Conservation (phyloP, 768 basidiomycete genomes). For the Plicaturopsis crispa region DNA sequence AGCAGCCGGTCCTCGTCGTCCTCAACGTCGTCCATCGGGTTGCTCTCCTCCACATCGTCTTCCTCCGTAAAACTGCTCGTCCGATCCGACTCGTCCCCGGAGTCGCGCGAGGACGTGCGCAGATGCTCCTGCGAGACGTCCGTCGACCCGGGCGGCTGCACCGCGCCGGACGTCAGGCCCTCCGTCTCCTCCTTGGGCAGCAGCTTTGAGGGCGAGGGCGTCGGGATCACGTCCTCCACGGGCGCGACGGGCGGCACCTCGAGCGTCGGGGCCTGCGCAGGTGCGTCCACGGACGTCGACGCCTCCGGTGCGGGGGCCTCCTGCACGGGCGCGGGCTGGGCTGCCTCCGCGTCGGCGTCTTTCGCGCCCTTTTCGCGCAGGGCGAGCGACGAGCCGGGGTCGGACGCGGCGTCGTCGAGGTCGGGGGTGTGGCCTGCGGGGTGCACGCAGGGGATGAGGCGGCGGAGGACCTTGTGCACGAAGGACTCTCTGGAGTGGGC, state of each 20-base stretch:
- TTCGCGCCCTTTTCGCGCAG: slow-evolving; percentile 5
- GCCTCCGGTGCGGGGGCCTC: no score
- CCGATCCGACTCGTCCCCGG: slow-evolving; percentile 53
- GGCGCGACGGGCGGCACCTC: slow-evolving; percentile 14
- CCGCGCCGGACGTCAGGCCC: slow-evolving; percentile 85
- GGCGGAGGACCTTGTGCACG: neutral
- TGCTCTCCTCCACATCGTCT: slow-evolving; percentile 49
- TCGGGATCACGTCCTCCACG: slow-evolving; percentile 32
- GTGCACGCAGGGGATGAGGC: slow-evolving; percentile 1
- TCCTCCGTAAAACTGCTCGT: slow-evolving; percentile 23
- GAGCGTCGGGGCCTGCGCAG: slow-evolving; percentile 11
- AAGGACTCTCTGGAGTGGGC: slow-evolving; percentile 3
- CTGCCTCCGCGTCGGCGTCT: slow-evolving; percentile 7
- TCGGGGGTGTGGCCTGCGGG: slow-evolving; percentile 9
- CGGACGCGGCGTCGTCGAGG: slow-evolving; percentile 10
- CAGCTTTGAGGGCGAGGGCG: slow-evolving; percentile 29
- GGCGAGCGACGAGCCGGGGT: slow-evolving; percentile 4
- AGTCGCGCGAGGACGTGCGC: slow-evolving; percentile 32
- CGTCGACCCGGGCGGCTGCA: slow-evolving; percentile 84
- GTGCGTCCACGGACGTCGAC: no score
- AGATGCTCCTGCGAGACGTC: slow-evolving; percentile 8
- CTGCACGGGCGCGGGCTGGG: no score
- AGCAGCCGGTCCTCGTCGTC: slow-evolving; percentile 91
- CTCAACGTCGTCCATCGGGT: slow-evolving; percentile 53
- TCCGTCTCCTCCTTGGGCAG: slow-evolving; percentile 71